phyloP scores from a whole-genome alignment of 2,329 filamentous ascomycete genomes.

The Alternaria novae-zelandiae region DNA sequence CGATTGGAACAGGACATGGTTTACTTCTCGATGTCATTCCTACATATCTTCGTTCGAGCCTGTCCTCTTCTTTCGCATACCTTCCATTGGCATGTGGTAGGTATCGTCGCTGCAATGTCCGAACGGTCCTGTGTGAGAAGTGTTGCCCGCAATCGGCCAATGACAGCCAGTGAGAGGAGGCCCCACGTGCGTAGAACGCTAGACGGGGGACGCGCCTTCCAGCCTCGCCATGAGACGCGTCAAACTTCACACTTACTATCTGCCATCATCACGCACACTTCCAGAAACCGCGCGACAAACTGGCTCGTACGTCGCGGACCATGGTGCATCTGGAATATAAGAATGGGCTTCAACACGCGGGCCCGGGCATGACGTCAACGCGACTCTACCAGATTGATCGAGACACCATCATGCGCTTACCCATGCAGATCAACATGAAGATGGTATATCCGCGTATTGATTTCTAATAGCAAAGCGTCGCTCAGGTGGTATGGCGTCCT shows the following conservation, averaged over 20 bases:
- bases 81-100: background rate
- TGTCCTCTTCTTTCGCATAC: background rate
- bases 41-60: background rate
- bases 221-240: background rate
- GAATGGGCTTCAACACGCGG: background rate
- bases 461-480: too few relatives aligned
- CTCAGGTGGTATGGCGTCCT: too few relatives aligned
- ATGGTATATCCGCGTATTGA: too few relatives aligned
- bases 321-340: background rate
- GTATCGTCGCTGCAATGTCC: background rate
- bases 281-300: background rate
- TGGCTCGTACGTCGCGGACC: fast-evolving
- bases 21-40: background rate
- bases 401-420: background rate
- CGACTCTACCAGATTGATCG: background rate
- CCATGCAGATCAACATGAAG: background rate
- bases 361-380: background rate
- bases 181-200: background rate
- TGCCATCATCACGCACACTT: background rate
- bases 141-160: background rate
- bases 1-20: background rate
- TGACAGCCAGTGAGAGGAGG: background rate
- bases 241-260: background rate
- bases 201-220: background rate
- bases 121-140: too few relatives aligned